A percentile compares a stretch with the other conserved stretches of the same genome.
Evolutionary conservation across 805 yeast species (phyloP).

Genomic region (Ogataea parapolymorpha): DNA sequence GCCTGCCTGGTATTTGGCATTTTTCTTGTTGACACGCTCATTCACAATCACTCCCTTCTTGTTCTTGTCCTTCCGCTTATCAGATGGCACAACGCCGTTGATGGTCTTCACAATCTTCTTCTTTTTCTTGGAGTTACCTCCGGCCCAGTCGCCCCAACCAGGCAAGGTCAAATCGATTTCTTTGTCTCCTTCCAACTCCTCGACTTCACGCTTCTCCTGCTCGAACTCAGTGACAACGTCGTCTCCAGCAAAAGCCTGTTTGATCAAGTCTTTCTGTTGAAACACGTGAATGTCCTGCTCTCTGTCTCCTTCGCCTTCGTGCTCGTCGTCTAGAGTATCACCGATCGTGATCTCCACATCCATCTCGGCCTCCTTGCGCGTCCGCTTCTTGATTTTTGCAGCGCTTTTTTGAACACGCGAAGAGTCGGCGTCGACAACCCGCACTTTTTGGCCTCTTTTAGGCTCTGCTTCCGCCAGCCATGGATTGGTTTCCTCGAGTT

Average conservation of each 20-base stretch:
- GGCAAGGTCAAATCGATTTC: conserved; percentile 84
- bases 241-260: conserved; percentile 96
- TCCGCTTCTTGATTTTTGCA: conserved; percentile 40
- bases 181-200: conserved; percentile 79
- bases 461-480: conserved; percentile 39
- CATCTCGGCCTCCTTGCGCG: conserved; percentile 31
- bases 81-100: conserved; percentile 69
- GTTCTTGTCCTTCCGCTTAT: conserved; percentile 74
- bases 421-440: conserved; percentile 47
- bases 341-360: conserved; percentile 45
- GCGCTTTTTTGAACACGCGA: conserved; percentile 47
- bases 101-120: conserved; percentile 65
- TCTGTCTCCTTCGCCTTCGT: conserved; percentile 44
- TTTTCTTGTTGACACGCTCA: conserved; percentile 81
- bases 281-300: conserved; percentile 50
- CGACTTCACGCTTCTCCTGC: conserved; percentile 64
- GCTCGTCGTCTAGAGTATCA: conserved; percentile 48
- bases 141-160: conserved; percentile 99
- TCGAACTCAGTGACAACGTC: conserved; percentile 74
- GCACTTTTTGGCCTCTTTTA: conserved; percentile 43
- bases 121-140: conserved; percentile 48
- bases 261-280: conserved; percentile 76
- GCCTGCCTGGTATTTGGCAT: conserved; percentile 77
- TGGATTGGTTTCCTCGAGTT: conserved; percentile 38
- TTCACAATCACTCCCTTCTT: conserved; percentile 82